Evolutionary conservation across 208 protist species (phyloP), one percentile per base, ranked within the genome.

Genomic region (Wallacemonas rigidus): DNA sequence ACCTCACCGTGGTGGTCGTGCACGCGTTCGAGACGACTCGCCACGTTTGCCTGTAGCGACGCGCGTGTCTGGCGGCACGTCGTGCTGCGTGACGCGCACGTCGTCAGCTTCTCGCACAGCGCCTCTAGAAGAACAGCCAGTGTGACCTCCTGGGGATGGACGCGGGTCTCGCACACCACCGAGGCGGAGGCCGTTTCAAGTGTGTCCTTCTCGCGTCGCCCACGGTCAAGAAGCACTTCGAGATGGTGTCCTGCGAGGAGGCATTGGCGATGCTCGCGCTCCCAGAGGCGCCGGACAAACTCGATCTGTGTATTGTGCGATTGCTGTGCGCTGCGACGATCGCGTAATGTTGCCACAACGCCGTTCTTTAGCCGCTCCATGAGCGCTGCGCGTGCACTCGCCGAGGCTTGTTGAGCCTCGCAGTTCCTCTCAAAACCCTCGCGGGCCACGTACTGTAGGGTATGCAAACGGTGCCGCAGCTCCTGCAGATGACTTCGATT

Each of bases 251-350:
- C 74, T 39, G 83, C 81, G 26, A 68, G 56, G 15, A 93, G 80
- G 50, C 82, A 71, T 62, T 90, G 81, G 14, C 83, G 80, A 68
- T 88, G 83, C 58, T 87, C 85, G 12, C 75, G 72, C 73, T 86
- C 85, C 88, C 88, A 93, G 44, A 77, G 58, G 6, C 58, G 75
- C 9, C 77, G 74, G 47, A 80, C 26, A 44, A 82, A 81, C 43
- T 93, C 83, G 15, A 90, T 67, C 39, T 78, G 84, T 2, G 80
- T 63, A 40, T 81, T 56, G 44, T 83, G 72, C 57, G 86, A 76
- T 51, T 88, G 81, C 62, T 88, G 88, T 43, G 58, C 65, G 45
- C 63, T 62, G 26, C 84, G 85, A 4, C 77, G 43, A 62, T 89
- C 73, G 48, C 79, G 83, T 67, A 87, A 63, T 17, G 64, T 69